Conservation (phyloP, 2,329 filamentous ascomycete genomes). For the Neodidymelliopsis sp. region DNA sequence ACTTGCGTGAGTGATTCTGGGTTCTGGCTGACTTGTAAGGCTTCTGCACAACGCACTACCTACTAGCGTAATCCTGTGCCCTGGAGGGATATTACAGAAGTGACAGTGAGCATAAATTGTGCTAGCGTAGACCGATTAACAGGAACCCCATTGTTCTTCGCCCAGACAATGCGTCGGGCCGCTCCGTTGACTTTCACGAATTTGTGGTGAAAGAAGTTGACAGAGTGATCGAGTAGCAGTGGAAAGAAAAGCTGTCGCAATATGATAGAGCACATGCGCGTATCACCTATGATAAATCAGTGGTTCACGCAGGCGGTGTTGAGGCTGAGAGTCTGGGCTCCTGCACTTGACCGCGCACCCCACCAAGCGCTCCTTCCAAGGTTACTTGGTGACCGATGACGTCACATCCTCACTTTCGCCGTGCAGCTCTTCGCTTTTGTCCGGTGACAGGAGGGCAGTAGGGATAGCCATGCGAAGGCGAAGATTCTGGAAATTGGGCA, state of each 20-base stretch:
- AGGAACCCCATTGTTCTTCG: too few species aligned
- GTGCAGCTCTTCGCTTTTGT: conserved; percentile 25
- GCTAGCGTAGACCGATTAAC: not conserved
- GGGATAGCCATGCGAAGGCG: conserved; percentile 29
- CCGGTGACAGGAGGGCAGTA: conserved; percentile 22
- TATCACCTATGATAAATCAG: conserved; percentile 1
- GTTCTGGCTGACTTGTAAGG: too few species aligned
- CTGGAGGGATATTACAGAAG: too few species aligned
- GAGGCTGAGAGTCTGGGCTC: conserved; percentile 22
- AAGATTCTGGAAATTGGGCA: conserved; percentile 12
- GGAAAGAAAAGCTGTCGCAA: too few species aligned
- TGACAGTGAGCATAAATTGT: not conserved
- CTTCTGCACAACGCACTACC: too few species aligned
- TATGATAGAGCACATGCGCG: not conserved
- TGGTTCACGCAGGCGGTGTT: conserved; percentile 15
- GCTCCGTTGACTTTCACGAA: too few species aligned
- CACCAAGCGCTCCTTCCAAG: conserved; percentile 1
- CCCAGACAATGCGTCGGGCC: conserved; percentile 7
- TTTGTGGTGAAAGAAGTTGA: not conserved
- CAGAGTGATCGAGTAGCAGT: not conserved
- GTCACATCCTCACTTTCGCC: conserved; percentile 23
- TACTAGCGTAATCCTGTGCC: too few species aligned
- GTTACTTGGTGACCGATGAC: conserved; percentile 20
- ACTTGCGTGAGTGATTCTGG: too few species aligned
- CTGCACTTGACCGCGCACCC: not conserved